Conservation (phyloP, 2,329 filamentous ascomycete species). For the Microdochium trichocladiopsis region DNA sequence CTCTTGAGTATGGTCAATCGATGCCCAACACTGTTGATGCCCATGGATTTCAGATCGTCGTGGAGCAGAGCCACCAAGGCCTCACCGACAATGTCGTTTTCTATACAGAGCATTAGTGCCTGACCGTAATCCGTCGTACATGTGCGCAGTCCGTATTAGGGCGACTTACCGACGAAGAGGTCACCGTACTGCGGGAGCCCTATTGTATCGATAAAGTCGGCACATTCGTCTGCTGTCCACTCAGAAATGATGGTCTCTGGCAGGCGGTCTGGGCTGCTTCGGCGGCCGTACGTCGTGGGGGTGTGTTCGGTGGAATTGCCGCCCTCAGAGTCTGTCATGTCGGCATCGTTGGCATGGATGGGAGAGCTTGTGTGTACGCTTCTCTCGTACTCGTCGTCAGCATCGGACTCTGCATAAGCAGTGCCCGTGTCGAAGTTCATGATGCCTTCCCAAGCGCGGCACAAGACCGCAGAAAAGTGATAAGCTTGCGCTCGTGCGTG, state of each 20-base stretch:
- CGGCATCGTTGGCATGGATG: conserved; percentile 57
- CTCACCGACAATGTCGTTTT: conserved; percentile 92
- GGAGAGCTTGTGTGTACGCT: conserved; percentile 62
- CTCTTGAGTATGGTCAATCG: conserved; percentile 90
- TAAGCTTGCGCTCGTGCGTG: too few species aligned
- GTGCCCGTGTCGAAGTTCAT: conserved; percentile 61
- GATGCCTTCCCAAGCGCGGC: not conserved
- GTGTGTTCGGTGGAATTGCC: conserved; percentile 67
- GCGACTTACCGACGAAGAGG: conserved; percentile 63
- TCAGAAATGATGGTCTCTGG: conserved; percentile 72
- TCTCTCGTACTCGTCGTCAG: conserved; percentile 78
- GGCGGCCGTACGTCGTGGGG: conserved; percentile 69
- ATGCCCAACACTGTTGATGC: conserved; percentile 86
- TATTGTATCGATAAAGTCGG: conserved; percentile 77
- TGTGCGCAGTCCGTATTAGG: conserved; percentile 7
- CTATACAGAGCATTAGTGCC: conserved; percentile 33
- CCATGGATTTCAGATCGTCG: conserved; percentile 92
- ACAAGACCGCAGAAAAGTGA: too few species aligned
- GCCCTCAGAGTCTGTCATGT: conserved; percentile 64
- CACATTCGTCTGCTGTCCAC: conserved; percentile 82
- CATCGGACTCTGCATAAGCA: conserved; percentile 72
- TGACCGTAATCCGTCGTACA: conserved; percentile 12
- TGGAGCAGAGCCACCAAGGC: conserved; percentile 83
- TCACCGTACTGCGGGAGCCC: conserved; percentile 79
- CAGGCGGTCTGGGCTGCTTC: conserved; percentile 55